These are phyloP conservation scores for Caryopteris hybrid DNA, from an alignment of 305 asterid genomes.

Conservation along the genomic window DNA sequence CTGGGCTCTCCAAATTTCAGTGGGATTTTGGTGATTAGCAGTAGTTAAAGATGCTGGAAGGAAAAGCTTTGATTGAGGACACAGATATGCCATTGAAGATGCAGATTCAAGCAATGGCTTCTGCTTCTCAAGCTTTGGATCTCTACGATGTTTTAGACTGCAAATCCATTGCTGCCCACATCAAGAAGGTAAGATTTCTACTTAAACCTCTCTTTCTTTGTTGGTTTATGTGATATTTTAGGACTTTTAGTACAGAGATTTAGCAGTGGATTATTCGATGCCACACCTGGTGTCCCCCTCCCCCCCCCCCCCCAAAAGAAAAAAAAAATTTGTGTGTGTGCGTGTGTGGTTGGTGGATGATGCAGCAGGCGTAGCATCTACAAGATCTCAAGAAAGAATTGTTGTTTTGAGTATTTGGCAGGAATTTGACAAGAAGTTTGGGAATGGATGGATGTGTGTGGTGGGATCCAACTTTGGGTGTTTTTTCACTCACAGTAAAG, in stretches of 20 bases:
- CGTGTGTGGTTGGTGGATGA: too few relatives aligned
- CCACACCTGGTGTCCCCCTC: not conserved
- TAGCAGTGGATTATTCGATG: not conserved
- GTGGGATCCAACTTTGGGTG: conserved; percentile 94
- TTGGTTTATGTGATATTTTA: conserved; percentile 4
- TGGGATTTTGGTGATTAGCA: conserved; percentile 18
- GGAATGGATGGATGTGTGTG: conserved; percentile 89
- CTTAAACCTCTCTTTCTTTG: not conserved
- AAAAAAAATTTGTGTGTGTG: too few relatives aligned
- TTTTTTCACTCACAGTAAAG: conserved; percentile 76
- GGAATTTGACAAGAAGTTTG: conserved; percentile 81
- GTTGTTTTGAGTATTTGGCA: conserved; percentile 24
- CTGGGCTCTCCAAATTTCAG: conserved; percentile 14
- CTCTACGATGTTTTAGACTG: conserved; percentile 77
- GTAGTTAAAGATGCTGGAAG: conserved; percentile 37
- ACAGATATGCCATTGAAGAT: conserved; percentile 90
- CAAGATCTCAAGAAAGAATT: not conserved
- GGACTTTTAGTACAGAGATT: not conserved
- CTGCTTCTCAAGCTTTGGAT: conserved; percentile 89
- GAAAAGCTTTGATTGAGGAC: conserved; percentile 58
- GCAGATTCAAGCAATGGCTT: conserved; percentile 88
- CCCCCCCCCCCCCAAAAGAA: too few relatives aligned
- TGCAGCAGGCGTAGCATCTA: not conserved
- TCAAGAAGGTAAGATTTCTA: conserved; percentile 58
- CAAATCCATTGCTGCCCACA: conserved; percentile 77